Percentiles rank a stretch among this genome's conserved stretches.
Conservation (phyloP, 345 rosid species). For the Euphorbia pulcherrima region DNA sequence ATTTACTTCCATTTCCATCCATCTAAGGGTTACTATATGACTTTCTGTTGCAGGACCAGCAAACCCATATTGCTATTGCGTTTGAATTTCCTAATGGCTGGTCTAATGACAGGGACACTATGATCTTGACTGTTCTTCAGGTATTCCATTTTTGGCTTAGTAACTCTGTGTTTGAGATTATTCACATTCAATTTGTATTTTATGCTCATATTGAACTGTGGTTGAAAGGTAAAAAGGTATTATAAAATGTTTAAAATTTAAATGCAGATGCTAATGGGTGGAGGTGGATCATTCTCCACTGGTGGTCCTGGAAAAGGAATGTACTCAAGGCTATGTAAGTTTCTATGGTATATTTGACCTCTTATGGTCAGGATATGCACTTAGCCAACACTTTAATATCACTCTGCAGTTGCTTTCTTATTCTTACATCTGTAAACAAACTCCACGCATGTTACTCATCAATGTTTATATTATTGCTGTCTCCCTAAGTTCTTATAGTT, state of each 20-base stretch:
- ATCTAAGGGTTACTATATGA: conserved; percentile 2
- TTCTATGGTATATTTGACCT: not conserved
- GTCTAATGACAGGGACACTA: conserved; percentile 64
- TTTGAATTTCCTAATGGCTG: conserved; percentile 88
- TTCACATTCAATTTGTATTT: not conserved
- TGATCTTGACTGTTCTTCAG: conserved; percentile 79
- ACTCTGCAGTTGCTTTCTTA: not conserved
- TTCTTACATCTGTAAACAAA: not conserved
- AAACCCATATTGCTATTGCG: conserved; percentile 84
- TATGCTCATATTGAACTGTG: not conserved
- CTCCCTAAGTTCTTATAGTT: not conserved
- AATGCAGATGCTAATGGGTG: conserved; percentile 83
- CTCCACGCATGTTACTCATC: not conserved
- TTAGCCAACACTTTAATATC: not conserved
- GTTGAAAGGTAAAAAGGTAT: not conserved
- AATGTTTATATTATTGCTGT: not conserved
- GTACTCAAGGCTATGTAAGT: conserved; percentile 91
- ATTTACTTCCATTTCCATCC: not conserved
- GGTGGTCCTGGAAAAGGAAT: conserved; percentile 99
- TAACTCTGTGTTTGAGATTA: not conserved
- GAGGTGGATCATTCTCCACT: conserved; percentile 94
- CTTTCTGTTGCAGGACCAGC: conserved; percentile 19
- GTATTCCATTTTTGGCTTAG: conserved; percentile 27
- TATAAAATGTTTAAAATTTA: not conserved
- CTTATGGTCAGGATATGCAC: not conserved